A percentile compares a stretch with the other conserved stretches of the same genome.
These are phyloP conservation scores for Ganoderma lucidum DNA, from an alignment of 1,284 basidiomycete genomes.

Conservation along the genomic window DNA sequence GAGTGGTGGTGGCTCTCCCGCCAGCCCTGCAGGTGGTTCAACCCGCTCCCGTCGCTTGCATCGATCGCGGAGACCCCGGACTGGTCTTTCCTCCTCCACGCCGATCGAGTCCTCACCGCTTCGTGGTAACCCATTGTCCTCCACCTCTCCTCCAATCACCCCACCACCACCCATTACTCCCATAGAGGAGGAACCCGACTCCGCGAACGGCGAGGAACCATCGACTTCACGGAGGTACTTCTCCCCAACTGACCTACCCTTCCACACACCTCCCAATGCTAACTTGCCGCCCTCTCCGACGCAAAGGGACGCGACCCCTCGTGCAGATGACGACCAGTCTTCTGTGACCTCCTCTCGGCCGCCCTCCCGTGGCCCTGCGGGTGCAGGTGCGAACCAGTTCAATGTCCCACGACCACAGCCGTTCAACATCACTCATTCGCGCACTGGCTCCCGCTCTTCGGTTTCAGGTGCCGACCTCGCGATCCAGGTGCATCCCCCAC, in stretches of 20 bases:
- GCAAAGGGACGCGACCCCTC: conserved; percentile 37
- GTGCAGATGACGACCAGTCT: conserved; percentile 33
- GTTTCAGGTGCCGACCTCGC: conserved; percentile 66
- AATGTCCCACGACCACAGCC: conserved; percentile 66
- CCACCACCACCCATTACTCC: conserved; percentile 84
- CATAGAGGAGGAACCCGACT: conserved; percentile 67
- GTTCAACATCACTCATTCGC: conserved; percentile 44
- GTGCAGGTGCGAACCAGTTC: conserved; percentile 83
- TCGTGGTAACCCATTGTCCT: conserved; percentile 50
- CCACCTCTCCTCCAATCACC: conserved; percentile 56
- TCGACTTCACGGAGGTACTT: conserved; percentile 63
- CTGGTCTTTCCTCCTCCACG: conserved; percentile 46
- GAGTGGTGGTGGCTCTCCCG: conserved; percentile 49
- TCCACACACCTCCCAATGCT: conserved; percentile 60
- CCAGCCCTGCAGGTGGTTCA: conserved; percentile 54
- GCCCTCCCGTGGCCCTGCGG: conserved; percentile 41
- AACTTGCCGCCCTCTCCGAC: conserved; percentile 58
- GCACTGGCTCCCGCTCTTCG: conserved; percentile 44
- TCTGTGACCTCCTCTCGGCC: conserved; percentile 45
- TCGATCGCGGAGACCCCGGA: conserved; percentile 56
- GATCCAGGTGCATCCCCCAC: conserved; percentile 75
- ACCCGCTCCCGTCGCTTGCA: conserved; percentile 65
- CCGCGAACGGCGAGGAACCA: conserved; percentile 44
- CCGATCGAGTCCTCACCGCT: conserved; percentile 69
- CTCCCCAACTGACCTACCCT: conserved; percentile 70